phyloP scores from a whole-genome alignment of 768 basidiomycete genomes.

The Leccinum ochraceum region DNA sequence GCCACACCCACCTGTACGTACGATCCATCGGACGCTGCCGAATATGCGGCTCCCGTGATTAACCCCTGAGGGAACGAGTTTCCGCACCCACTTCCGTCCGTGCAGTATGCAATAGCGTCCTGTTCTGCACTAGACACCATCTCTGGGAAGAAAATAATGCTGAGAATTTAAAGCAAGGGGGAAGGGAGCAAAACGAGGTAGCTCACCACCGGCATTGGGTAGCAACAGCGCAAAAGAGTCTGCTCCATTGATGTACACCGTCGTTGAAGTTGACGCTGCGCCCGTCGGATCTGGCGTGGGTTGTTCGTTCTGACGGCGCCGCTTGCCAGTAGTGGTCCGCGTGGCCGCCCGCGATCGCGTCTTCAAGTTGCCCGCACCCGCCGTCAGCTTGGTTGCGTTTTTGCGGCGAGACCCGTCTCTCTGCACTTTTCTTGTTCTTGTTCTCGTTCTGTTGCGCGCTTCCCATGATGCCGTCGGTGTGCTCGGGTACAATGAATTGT shows the following conservation, averaged over 20 bases:
- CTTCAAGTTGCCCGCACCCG: neutral
- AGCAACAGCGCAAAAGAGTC: conserved; percentile 39
- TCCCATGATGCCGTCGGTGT: neutral
- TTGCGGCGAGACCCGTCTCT: neutral
- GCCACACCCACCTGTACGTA: conserved; percentile 39
- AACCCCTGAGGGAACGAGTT: conserved; percentile 36
- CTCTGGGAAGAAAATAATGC: conserved; percentile 23
- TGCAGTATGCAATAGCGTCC: conserved; percentile 41
- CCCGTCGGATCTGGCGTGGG: conserved; percentile 46
- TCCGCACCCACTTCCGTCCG: conserved; percentile 30
- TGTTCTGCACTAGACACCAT: conserved; percentile 41
- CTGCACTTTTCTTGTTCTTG: neutral
- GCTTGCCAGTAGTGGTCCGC: conserved; percentile 14
- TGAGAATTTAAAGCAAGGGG: neutral
- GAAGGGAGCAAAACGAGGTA: neutral
- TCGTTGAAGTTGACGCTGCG: conserved; percentile 32
- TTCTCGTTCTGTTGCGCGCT: conserved; percentile 2
- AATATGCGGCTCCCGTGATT: conserved; percentile 38
- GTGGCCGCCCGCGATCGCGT: conserved; percentile 9
- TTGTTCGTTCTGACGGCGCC: conserved; percentile 24
- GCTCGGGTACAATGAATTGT: conserved; percentile 10
- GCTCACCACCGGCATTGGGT: conserved; percentile 36
- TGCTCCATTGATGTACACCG: conserved; percentile 34
- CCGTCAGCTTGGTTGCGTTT: neutral
- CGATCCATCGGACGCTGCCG: conserved; percentile 36